phyloP scores from a whole-genome alignment of 768 basidiomycete species.

The Termitomyces sp. region DNA sequence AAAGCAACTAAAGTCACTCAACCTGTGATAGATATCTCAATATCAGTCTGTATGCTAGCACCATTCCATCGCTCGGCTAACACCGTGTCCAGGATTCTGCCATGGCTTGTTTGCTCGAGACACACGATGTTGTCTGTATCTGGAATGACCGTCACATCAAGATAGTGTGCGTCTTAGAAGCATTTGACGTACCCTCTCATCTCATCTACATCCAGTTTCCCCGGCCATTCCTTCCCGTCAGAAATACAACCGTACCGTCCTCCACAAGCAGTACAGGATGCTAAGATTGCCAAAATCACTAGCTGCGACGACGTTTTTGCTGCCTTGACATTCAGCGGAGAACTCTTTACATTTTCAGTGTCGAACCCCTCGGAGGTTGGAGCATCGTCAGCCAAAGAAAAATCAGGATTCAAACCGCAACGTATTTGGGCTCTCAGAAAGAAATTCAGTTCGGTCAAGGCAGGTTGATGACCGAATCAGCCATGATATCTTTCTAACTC shows the following conservation, averaged over 20 bases:
- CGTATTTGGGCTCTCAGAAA: conserved; percentile 87
- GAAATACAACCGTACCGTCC: conserved; percentile 78
- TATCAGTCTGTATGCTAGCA: conserved; percentile 50
- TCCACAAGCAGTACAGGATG: conserved; percentile 65
- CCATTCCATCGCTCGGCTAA: background rate
- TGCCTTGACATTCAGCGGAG: conserved; percentile 81
- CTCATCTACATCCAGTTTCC: conserved; percentile 47
- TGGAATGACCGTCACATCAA: conserved; percentile 74
- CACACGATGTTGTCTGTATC: conserved; percentile 77
- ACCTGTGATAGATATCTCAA: conserved; percentile 64
- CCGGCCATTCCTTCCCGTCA: conserved; percentile 68
- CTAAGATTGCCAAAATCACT: conserved; percentile 75
- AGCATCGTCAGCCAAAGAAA: conserved; percentile 22
- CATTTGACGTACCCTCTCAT: background rate
- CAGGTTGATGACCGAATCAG: conserved; percentile 23
- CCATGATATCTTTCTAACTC: background rate
- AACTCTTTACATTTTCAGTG: conserved; percentile 78
- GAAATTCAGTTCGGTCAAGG: conserved; percentile 79
- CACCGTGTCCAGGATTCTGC: conserved; percentile 58
- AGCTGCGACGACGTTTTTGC: conserved; percentile 78
- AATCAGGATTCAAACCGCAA: conserved; percentile 65
- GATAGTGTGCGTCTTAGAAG: conserved; percentile 47
- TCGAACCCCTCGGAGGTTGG: conserved; percentile 29
- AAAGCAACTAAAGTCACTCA: conserved; percentile 75
- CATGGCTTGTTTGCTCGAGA: conserved; percentile 76